Conservation (phyloP, 2,329 filamentous ascomycete species). For the Fusarium haematococcum region DNA sequence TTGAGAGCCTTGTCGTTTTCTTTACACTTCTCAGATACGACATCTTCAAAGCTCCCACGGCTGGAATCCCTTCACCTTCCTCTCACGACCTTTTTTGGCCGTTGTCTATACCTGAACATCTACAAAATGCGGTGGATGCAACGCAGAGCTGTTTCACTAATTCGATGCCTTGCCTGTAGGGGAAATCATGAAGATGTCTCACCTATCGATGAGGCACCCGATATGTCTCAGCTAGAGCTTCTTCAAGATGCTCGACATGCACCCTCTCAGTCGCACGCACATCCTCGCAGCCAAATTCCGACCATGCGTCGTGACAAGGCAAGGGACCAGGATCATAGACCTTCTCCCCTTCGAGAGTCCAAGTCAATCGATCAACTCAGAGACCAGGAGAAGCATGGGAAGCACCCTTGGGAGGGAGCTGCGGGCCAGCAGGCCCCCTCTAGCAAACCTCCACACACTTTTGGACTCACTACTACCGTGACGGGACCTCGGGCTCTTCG, state of each 20-base stretch:
- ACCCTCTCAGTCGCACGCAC: constrained; percentile 26
- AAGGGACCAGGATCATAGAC: constrained; percentile 56
- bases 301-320: constrained; percentile 64
- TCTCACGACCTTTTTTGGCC: not conserved
- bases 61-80: not conserved
- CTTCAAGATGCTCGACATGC: constrained; percentile 29
- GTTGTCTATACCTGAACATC: not conserved
- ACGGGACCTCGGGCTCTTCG: constrained; percentile 37
- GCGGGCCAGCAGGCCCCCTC: constrained; percentile 5
- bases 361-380: constrained; percentile 44
- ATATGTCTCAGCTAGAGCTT: constrained; percentile 49
- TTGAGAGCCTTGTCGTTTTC: not conserved
- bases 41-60: not conserved
- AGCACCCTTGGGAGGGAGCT: constrained; percentile 37
- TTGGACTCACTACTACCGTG: constrained; percentile 43
- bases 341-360: constrained; percentile 52
- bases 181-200: constrained; percentile 57
- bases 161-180: constrained; percentile 42
- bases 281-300: constrained; percentile 59
- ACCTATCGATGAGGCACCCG: constrained; percentile 62
- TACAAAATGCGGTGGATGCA: constrained; percentile 26
- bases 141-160: constrained; percentile 32
- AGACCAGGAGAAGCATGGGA: constrained; percentile 20
- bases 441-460: constrained; percentile 22
- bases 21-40: not conserved